Base-by-base conservation (phyloP, 176 grass and related monocot species). In the Alloteropsis semialata region DNA sequence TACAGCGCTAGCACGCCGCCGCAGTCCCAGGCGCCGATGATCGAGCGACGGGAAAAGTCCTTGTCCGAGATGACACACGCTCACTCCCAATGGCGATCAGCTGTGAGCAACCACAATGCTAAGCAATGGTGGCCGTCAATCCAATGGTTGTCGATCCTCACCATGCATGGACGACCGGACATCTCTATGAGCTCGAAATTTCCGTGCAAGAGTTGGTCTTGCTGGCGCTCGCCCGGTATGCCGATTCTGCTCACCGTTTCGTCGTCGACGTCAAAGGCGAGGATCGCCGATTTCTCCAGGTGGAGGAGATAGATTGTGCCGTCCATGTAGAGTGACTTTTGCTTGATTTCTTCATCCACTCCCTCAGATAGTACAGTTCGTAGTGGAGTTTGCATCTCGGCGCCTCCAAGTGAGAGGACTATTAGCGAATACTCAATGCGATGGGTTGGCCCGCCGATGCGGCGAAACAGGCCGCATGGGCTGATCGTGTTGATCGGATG, bases 91-190 rank as follows among this genome's bases (percentile, higher is more conserved):
- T 18, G 24, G 42, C 48, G 68, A 30, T 71, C 41, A 24, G 5
- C 15, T 5, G 69, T 19, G 8, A 72, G 69, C 25, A 49, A 0
- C 69, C 43, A 72, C 3, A 71, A 7, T 3, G 42, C 7, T 9
- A 2, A 46, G 14, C 5, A 34, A 3, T 30, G 61, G n/a, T n/a
- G n/a, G n/a, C n/a, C n/a, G n/a, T n/a, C n/a, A n/a, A n/a, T n/a
- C n/a, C n/a, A n/a, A n/a, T n/a, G n/a, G n/a, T n/a, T n/a, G n/a
- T n/a, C n/a, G n/a, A n/a, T n/a, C n/a, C n/a, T 61, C 24, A 22
- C 76, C 25, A 78, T 2, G 38, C 75, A 77, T 41, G 59, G 55
- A 18, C 39, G 56, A 5, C 75, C 56, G 25, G 75, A 77, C 75
- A 77, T 3, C 54, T 78, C 76, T 3, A 63, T 34, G 27, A 77